Percentiles rank a stretch among this genome's conserved stretches.
Conservation (phyloP, 352 stramenopile species). For the Phytopythium aichiense region DNA sequence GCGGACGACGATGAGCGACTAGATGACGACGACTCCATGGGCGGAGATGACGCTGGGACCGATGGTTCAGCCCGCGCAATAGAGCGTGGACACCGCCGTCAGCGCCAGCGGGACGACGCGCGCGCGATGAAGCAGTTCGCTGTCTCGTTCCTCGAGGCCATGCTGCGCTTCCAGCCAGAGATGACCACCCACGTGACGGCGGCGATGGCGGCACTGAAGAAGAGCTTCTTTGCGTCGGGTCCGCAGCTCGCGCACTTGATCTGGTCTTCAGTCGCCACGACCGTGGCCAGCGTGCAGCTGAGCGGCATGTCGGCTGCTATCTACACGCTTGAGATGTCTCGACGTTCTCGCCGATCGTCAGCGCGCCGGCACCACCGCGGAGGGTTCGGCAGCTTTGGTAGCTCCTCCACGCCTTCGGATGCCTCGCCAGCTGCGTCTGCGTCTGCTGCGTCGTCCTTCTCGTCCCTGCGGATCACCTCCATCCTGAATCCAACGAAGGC, state of each 20-base stretch:
- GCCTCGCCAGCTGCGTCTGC: slow-evolving; percentile 6
- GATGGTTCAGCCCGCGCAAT: not conserved
- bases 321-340: slow-evolving; percentile 34
- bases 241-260: slow-evolving; percentile 73
- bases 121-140: slow-evolving; percentile 79
- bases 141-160: slow-evolving; percentile 55
- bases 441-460: slow-evolving; percentile 42
- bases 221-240: slow-evolving; percentile 64
- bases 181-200: slow-evolving; percentile 37
- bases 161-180: slow-evolving; percentile 65
- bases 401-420: slow-evolving; percentile 2
- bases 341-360: not conserved
- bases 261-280: slow-evolving; percentile 66
- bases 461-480: slow-evolving; percentile 64
- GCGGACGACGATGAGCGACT: slow-evolving; percentile 11
- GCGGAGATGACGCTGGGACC: not conserved
- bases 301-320: slow-evolving; percentile 71
- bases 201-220: slow-evolving; percentile 59
- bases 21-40: slow-evolving; percentile 9
- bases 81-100: not conserved
- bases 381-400: slow-evolving; percentile 10
- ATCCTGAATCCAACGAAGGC: slow-evolving; percentile 46
- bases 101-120: slow-evolving; percentile 32
- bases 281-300: slow-evolving; percentile 55
- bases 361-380: slow-evolving; percentile 2